Percentiles rank a stretch among this genome's conserved stretches.
phyloP scores from a whole-genome alignment of 2,329 filamentous ascomycete genomes.

The Cercospora sp. region DNA sequence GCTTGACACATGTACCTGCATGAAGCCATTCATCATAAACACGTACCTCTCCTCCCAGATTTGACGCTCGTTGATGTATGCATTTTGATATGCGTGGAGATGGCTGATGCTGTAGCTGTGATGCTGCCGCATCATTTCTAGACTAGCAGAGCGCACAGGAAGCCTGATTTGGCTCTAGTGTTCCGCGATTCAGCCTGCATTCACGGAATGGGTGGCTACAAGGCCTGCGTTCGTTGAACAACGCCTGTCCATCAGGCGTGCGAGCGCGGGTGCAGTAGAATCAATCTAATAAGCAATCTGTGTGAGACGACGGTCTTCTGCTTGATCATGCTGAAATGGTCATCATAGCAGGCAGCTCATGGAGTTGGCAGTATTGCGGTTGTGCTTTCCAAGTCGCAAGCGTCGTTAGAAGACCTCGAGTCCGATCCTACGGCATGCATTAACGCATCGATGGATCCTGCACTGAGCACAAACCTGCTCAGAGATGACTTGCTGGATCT shows the following conservation, averaged over 20 bases:
- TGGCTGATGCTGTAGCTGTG: too few relatives aligned
- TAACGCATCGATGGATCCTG: not conserved
- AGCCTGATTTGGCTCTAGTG: not conserved
- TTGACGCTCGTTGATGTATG: not conserved
- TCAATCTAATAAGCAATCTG: not conserved
- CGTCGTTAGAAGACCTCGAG: not conserved
- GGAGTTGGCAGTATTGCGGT: too few relatives aligned
- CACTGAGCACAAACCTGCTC: too few relatives aligned
- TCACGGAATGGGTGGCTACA: not conserved
- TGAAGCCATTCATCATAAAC: not conserved
- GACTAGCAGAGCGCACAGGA: not conserved
- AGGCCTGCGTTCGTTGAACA: not conserved
- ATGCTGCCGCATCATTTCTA: not conserved
- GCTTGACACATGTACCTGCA: not conserved
- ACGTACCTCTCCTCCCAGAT: not conserved
- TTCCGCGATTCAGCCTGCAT: not conserved
- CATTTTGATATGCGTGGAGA: not conserved
- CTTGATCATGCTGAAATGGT: too few relatives aligned
- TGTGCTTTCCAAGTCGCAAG: not conserved
- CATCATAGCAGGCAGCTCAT: too few relatives aligned
- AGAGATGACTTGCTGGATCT: not conserved
- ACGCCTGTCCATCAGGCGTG: not conserved
- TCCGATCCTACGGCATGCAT: not conserved
- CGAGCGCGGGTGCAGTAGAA: not conserved
- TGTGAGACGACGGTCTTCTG: not conserved